Conservation (phyloP, 257 asterid genomes). For the Marsdenia floribunda region DNA sequence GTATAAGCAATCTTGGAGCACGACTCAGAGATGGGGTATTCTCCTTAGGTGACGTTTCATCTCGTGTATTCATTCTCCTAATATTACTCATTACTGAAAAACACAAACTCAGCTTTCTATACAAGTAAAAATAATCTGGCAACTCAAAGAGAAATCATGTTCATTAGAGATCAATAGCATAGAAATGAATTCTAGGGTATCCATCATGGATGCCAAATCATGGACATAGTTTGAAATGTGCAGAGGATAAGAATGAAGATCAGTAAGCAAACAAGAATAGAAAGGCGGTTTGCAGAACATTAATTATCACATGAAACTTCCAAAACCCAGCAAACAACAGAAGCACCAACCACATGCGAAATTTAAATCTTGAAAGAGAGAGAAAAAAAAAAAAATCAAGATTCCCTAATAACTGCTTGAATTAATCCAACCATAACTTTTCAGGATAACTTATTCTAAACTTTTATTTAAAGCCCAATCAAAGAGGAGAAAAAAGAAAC, state of each 20-base stretch:
- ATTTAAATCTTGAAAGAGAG: background rate
- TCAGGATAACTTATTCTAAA: background rate
- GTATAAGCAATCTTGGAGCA: no score
- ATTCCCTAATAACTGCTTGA: background rate
- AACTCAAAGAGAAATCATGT: no score
- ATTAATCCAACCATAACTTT: background rate
- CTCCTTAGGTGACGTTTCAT: no score
- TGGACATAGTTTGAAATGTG: background rate
- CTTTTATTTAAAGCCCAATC: background rate
- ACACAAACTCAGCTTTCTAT: no score
- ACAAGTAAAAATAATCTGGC: no score
- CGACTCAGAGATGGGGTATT: no score
- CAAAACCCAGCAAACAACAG: background rate
- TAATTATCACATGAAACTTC: background rate
- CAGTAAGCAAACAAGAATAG: background rate
- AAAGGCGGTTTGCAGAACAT: background rate
- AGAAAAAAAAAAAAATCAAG: background rate
- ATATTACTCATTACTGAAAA: no score
- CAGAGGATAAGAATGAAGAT: background rate
- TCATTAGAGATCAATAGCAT: no score
- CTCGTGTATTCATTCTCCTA: no score
- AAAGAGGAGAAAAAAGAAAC: background rate
- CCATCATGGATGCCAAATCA: background rate
- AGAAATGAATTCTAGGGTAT: no score
- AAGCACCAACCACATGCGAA: background rate